phyloP scores from a whole-genome alignment of 495 filamentous ascomycete genomes.

The Lasiosphaeria ovina region DNA sequence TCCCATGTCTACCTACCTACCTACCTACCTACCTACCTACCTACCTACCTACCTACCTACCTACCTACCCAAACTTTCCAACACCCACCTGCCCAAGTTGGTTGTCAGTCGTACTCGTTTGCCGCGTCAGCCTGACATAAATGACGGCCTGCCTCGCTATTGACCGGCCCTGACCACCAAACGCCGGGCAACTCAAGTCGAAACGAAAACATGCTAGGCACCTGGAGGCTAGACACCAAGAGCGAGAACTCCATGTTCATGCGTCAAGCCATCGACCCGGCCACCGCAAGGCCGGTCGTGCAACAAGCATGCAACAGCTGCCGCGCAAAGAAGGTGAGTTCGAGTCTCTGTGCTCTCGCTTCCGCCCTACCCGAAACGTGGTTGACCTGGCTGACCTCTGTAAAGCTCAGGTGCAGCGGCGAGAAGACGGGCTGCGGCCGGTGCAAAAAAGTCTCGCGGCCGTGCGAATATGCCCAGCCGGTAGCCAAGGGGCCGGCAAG shows the following conservation, averaged over 20 bases:
- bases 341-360: neutral
- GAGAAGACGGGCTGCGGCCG: slow-evolving; percentile 24
- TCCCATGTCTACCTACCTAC: too few species aligned
- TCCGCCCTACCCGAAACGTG: too few species aligned
- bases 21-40: too few species aligned
- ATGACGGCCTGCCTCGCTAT: too few species aligned
- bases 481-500: slow-evolving; percentile 9
- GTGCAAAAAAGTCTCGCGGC: slow-evolving; percentile 12
- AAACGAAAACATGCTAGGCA: slow-evolving; percentile 17
- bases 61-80: too few species aligned
- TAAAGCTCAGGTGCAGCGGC: slow-evolving; percentile 19
- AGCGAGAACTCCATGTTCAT: slow-evolving; percentile 15
- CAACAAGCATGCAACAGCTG: slow-evolving; percentile 27
- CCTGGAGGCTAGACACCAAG: slow-evolving; percentile 22
- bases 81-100: too few species aligned
- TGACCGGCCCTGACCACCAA: neutral
- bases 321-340: slow-evolving; percentile 22
- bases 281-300: slow-evolving; percentile 17
- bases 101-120: too few species aligned
- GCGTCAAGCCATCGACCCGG: slow-evolving; percentile 21
- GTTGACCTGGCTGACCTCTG: neutral
- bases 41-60: too few species aligned
- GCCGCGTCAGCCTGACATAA: too few species aligned
- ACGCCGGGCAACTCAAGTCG: neutral
- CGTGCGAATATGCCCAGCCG: slow-evolving; percentile 13